Base-by-base conservation (phyloP, 1,284 basidiomycete genomes). In the Anthracocystis walkeri region DNA sequence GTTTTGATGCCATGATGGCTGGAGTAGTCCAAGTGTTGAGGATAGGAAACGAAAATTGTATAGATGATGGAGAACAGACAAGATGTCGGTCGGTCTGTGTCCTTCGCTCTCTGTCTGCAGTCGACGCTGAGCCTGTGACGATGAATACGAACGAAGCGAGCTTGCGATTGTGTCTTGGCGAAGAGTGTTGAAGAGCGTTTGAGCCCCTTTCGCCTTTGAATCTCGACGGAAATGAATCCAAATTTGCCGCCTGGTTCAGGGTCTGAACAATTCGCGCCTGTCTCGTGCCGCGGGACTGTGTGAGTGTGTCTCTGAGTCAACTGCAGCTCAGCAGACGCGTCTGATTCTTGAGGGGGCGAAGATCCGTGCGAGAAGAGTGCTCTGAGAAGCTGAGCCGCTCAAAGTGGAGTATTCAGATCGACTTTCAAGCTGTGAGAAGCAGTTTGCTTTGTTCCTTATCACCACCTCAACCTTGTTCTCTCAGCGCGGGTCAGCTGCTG, bases 351-450 rank as follows among this genome's bases (percentile, higher is more conserved):
- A 23, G 21, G n/a, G 12, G 42, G 31, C 23, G 56, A 38, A 14
- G 35, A 58, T 49, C 56, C 56, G 56, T 58, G 56, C 56, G 56
- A 58, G 56, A 58, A 8, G 29, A 29, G 29, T 5, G 29, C 29
- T 29, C 29, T 8, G 8, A 29, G 29, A 29, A 50, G n/a, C 25
- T 35, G 33, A 16, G 35, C 35, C 35, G 12, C 12, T 16, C 25
- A 40, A 58, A 59, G 58, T 59, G 49, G 58, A 59, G 58, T 44
- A 41, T 16, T 38, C 35, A 4, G 2, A 14, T 3, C 1, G 20
- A 18, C 16, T 41, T n/a, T n/a, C n/a, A n/a, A 25, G 20, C 5
- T 23, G 8, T 6, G 31, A 33, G 7, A 33, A 33, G 31, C 31
- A 33, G n/a, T 33, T 33, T 33, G n/a, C 33, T 35, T 3, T 7